phyloP scores from a whole-genome alignment of 2,329 filamentous ascomycete genomes.

The Talaromyces sp. region DNA sequence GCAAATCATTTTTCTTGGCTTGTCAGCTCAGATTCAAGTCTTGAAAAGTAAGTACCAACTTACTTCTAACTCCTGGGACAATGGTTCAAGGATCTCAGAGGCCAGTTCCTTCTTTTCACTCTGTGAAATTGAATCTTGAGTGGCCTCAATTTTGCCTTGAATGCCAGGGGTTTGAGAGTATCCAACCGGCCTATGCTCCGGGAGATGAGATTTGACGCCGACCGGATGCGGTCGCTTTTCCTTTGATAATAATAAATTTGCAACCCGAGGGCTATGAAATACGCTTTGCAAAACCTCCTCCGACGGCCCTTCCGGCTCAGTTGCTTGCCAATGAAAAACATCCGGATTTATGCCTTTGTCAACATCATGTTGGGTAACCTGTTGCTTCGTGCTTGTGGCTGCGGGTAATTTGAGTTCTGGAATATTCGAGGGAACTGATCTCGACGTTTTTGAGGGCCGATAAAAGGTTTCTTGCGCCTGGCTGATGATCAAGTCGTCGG shows the following conservation, averaged over 20 bases:
- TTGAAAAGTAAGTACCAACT: neutral
- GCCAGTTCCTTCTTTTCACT: neutral
- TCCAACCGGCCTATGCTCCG: neutral
- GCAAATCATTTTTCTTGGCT: constrained; percentile 8
- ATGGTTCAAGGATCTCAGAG: neutral
- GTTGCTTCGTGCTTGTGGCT: constrained; percentile 42
- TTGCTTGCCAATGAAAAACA: constrained; percentile 43
- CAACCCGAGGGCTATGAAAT: constrained; percentile 56
- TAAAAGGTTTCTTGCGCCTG: constrained; percentile 56
- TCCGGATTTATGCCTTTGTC: constrained; percentile 48
- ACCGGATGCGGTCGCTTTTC: constrained; percentile 10
- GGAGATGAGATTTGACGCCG: constrained; percentile 9
- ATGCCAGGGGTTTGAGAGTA: neutral
- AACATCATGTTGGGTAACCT: constrained; percentile 21
- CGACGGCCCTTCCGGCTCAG: constrained; percentile 42
- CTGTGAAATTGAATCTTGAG: neutral
- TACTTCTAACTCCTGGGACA: constrained; percentile 1
- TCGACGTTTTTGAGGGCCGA: constrained; percentile 41
- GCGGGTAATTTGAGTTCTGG: constrained; percentile 53
- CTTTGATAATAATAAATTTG: constrained; percentile 44
- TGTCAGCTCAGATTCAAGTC: neutral
- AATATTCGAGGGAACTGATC: constrained; percentile 46
- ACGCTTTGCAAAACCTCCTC: constrained; percentile 56
- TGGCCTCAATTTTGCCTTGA: neutral
- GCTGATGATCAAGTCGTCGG: constrained; percentile 35